phyloP scores from a whole-genome alignment of 1,284 basidiomycete genomes.

The Tylopilus sp. region DNA sequence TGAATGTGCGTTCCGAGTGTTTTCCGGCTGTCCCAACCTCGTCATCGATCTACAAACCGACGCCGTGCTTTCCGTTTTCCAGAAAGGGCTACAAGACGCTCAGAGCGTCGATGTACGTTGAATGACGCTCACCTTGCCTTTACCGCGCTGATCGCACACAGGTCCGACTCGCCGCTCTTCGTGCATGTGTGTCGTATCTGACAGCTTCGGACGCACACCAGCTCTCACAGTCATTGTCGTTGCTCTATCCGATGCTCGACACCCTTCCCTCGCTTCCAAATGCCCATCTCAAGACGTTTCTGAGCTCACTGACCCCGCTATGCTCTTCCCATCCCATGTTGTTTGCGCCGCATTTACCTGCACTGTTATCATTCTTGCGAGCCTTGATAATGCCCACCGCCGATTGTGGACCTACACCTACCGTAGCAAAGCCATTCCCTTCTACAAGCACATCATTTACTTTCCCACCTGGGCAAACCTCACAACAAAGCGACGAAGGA shows the following conservation, averaged over 20 bases:
- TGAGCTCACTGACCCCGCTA: slow-evolving; percentile 68
- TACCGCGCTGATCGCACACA: slow-evolving; percentile 15
- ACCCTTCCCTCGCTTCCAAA: slow-evolving; percentile 54
- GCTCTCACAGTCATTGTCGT: slow-evolving; percentile 50
- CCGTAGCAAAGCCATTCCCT: slow-evolving; percentile 61
- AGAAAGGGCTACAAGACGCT: slow-evolving; percentile 58
- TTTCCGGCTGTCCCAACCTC: slow-evolving; percentile 63
- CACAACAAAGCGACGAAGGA: slow-evolving; percentile 28
- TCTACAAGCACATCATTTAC: slow-evolving; percentile 40
- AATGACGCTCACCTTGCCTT: not conserved
- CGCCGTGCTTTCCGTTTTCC: slow-evolving; percentile 56
- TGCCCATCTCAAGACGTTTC: slow-evolving; percentile 54
- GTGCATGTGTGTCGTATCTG: slow-evolving; percentile 61
- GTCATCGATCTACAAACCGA: slow-evolving; percentile 69
- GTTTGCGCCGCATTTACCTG: slow-evolving; percentile 61
- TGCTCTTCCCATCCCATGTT: slow-evolving; percentile 60
- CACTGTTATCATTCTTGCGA: slow-evolving; percentile 61
- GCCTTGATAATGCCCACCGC: slow-evolving; percentile 57
- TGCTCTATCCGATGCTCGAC: slow-evolving; percentile 64
- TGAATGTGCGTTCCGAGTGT: slow-evolving; percentile 53
- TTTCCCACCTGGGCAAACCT: slow-evolving; percentile 45
- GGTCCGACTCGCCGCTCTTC: slow-evolving; percentile 52
- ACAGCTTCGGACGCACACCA: slow-evolving; percentile 51
- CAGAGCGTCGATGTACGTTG: slow-evolving; percentile 56
- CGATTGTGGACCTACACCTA: slow-evolving; percentile 71